Evolutionary conservation across 208 protist genomes (phyloP).

Genomic region (Leishmania turanica): DNA sequence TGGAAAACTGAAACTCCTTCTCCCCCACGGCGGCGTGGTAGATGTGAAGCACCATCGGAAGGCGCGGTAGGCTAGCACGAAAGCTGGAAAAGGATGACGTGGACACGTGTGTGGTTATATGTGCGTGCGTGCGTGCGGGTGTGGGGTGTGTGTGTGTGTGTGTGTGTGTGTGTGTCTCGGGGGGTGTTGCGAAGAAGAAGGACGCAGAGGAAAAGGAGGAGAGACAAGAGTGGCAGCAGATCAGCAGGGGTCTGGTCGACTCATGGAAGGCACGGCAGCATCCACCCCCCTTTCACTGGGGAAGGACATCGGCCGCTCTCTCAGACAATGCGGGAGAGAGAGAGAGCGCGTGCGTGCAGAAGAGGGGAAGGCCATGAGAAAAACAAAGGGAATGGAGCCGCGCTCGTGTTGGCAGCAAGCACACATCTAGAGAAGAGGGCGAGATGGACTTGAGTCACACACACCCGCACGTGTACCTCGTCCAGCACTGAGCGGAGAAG

Average conservation of each 20-base stretch:
- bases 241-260: neutral
- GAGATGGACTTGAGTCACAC: neutral
- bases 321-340: neutral
- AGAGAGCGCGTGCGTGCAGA: neutral
- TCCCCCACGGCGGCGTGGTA: constrained; percentile 60
- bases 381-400: neutral
- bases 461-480: neutral
- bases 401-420: neutral
- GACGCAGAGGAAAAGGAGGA: neutral
- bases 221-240: neutral
- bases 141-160: too few species aligned
- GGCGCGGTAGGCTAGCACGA: neutral
- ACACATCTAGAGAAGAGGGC: neutral
- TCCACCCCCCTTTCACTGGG: neutral
- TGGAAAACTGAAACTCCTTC: constrained; percentile 61
- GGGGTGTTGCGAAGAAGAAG: neutral
- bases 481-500: neutral
- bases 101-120: neutral
- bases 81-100: neutral
- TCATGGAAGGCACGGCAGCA: neutral
- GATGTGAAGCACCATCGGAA: constrained; percentile 50
- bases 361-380: neutral
- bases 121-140: neutral
- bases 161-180: too few species aligned
- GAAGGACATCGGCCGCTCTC: neutral